phyloP scores from a whole-genome alignment of 306 rosid genomes.

The Malus fusca region DNA sequence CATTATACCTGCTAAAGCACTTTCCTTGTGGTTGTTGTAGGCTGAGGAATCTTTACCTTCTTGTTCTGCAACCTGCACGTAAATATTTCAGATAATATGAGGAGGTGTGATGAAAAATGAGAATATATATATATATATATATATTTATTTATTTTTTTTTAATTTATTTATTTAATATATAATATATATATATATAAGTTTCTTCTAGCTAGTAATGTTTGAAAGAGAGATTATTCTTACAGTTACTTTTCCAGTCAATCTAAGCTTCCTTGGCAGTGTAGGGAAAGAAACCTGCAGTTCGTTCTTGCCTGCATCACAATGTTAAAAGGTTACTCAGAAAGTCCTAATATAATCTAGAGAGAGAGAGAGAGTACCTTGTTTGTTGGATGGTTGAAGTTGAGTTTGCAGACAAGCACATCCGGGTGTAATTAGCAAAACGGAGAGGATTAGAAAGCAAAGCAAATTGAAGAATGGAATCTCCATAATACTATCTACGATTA shows the following conservation, averaged over 20 bases:
- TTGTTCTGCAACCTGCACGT: slow-evolving; percentile 26
- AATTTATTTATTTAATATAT: too few species aligned
- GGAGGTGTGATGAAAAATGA: neutral
- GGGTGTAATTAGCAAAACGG: slow-evolving; percentile 22
- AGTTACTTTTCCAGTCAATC: slow-evolving; percentile 30
- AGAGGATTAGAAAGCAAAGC: slow-evolving; percentile 23
- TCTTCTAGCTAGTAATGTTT: neutral
- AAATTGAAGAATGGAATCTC: slow-evolving; percentile 23
- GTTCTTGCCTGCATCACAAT: slow-evolving; percentile 9
- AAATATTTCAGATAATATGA: too few species aligned
- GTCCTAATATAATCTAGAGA: neutral
- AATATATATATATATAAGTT: neutral
- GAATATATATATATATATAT: too few species aligned
- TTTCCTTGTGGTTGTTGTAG: slow-evolving; percentile 14
- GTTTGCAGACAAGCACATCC: slow-evolving; percentile 31
- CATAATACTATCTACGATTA: slow-evolving; percentile 12
- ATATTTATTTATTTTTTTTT: too few species aligned
- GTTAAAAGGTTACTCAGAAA: neutral
- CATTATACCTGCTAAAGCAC: slow-evolving; percentile 26
- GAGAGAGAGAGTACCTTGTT: slow-evolving; percentile 30
- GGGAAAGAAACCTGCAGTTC: slow-evolving; percentile 28
- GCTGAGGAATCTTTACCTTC: slow-evolving; percentile 20
- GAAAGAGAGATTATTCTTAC: neutral
- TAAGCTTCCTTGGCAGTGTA: slow-evolving; percentile 50
- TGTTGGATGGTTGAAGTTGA: slow-evolving; percentile 19